Evolutionary conservation across 23 red algal species (phyloP).

Genomic region (Chondrus crispus): DNA sequence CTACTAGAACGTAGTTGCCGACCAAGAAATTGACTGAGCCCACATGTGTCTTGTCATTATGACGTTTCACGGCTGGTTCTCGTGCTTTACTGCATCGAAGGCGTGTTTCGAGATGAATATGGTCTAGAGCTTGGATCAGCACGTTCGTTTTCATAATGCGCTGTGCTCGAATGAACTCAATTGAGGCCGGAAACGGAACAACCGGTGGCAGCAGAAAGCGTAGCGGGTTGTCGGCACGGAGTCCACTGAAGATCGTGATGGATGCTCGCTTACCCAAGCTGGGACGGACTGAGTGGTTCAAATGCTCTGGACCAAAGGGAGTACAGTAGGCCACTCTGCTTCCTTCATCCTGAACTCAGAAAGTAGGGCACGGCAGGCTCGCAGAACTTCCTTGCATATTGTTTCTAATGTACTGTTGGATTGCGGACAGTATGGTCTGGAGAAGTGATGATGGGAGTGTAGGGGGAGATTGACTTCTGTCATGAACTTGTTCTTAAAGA

Average conservation of each 20-base stretch:
- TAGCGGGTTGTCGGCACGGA: neutral
- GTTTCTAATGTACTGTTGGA: neutral
- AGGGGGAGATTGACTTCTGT: neutral
- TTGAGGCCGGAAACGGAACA: too few species aligned
- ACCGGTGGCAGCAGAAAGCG: neutral
- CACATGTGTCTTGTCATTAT: neutral
- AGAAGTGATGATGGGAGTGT: conserved; percentile 19
- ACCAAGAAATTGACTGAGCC: neutral
- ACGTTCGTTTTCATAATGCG: neutral
- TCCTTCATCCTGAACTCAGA: conserved; percentile 13
- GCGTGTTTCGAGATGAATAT: neutral
- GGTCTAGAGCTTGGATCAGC: neutral
- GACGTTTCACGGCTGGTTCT: neutral
- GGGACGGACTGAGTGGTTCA: neutral
- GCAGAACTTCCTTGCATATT: conserved; percentile 12
- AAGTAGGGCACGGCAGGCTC: neutral
- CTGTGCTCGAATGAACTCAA: too few species aligned
- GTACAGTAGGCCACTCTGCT: conserved; percentile 4
- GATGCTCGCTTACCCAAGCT: neutral
- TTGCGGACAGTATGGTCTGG: neutral
- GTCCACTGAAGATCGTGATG: neutral
- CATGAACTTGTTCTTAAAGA: neutral
- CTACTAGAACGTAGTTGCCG: neutral
- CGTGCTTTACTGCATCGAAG: neutral
- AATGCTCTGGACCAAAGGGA: neutral